Base-by-base conservation (phyloP, 2,329 filamentous ascomycete species). In the Dothideomycetes sp. region DNA sequence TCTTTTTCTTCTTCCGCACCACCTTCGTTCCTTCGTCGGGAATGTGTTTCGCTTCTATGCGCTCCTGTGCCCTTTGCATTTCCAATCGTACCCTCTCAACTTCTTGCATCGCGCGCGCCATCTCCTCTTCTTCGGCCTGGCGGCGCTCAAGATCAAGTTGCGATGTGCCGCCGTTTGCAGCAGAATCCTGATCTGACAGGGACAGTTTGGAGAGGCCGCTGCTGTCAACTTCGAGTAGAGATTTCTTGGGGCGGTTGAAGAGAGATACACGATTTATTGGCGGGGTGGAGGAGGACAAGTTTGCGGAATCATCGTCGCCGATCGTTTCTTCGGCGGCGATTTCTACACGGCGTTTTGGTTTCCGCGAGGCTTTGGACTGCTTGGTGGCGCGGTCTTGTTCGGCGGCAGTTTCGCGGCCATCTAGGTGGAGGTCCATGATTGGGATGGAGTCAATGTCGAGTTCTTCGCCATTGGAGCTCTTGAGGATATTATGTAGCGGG, bases 391-490 rank as follows among this genome's bases (percentile, higher is more conserved):
- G 38, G 7, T 43, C 34, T 19, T 36, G 31, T 9, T 46, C 44
- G 10, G 42, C 31, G 10, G 37, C 40, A 4, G 30, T 35, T 10
- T 49, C 47, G 14, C 48, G 38, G 18, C 47, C 50, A 29, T 80
- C 79, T 5, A 95, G 72, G 45, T 93, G 80, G 34, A 98, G 71
- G 56, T 94, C 79, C 78, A 98, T 91, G 52, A 98, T 89, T 2
- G 91, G 91, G 51, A 98, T 98, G 2, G 85, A 77, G 60, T 98
- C 91, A 32, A 98, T 81, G 55, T 98, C 89, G 7, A 96, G 66
- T 33, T 84, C 81, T 2, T 81, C 78, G 2, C 79, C 81, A 54
- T 89, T 88, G 42, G 77, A 77, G 42, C 71, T 59, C 14, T 62
- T 58, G 8, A 71, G 77, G 43, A 91, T 85, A 47, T 77, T 83